Conservation (phyloP, 2,329 filamentous ascomycete genomes). For the Aotearoamyces nothofagi region DNA sequence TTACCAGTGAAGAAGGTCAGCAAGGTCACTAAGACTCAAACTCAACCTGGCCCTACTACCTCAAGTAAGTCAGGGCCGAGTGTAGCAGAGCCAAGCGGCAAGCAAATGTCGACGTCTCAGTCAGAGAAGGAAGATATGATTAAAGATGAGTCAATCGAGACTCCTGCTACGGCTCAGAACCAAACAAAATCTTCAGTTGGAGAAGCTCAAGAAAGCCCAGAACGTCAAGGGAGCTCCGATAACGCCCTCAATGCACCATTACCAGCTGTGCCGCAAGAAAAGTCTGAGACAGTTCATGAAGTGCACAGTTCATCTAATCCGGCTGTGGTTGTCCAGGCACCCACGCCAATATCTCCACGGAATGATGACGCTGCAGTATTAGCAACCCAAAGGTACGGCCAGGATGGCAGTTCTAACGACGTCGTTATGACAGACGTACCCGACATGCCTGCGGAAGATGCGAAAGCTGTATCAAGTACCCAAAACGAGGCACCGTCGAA, state of each 20-base stretch:
- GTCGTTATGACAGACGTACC: constrained; percentile 7
- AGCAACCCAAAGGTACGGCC: not conserved
- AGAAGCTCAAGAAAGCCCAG: constrained; percentile 1
- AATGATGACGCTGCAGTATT: not conserved
- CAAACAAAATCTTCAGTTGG: constrained; percentile 2
- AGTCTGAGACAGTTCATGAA: too few species aligned
- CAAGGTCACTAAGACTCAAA: constrained; percentile 21
- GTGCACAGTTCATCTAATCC: too few species aligned
- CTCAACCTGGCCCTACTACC: constrained; percentile 11
- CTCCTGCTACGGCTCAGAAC: not conserved
- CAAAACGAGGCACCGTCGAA: constrained; percentile 6
- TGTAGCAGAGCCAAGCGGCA: constrained; percentile 1
- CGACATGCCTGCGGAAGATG: constrained; percentile 12
- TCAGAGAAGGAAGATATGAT: constrained; percentile 15
- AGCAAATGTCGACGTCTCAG: constrained; percentile 5
- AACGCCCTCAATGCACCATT: constrained; percentile 15
- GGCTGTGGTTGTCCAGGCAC: constrained; percentile 13
- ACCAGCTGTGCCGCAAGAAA: constrained; percentile 17
- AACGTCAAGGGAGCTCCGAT: not conserved
- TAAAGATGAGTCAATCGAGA: constrained; percentile 4
- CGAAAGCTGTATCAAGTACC: constrained; percentile 9
- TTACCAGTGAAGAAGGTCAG: constrained; percentile 27
- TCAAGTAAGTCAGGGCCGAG: constrained; percentile 16
- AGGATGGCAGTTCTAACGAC: not conserved
- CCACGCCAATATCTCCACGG: constrained; percentile 9